A percentile compares a stretch with the other conserved stretches of the same genome.
phyloP scores from a whole-genome alignment of 805 yeast genomes.

The Saccharomyces jurei region DNA sequence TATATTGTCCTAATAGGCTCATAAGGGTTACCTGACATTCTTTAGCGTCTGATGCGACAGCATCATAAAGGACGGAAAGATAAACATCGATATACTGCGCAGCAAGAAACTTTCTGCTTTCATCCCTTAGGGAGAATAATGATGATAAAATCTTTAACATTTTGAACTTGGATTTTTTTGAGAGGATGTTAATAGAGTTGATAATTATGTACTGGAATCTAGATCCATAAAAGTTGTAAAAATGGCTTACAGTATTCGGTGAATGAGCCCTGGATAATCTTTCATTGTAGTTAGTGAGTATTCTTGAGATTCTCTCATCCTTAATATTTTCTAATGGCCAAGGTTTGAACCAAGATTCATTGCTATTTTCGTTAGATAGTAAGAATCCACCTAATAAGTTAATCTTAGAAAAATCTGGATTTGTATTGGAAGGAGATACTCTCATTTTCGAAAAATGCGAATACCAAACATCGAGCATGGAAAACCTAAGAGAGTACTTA shows the following conservation, averaged over 20 bases:
- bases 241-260: slow-evolving; percentile 9
- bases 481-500: slow-evolving; percentile 14
- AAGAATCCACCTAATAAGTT: slow-evolving; percentile 25
- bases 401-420: slow-evolving; percentile 14
- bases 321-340: slow-evolving; percentile 18
- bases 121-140: slow-evolving; percentile 28
- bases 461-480: slow-evolving; percentile 20
- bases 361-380: slow-evolving; percentile 19
- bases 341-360: slow-evolving; percentile 23
- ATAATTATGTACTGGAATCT: slow-evolving; percentile 34
- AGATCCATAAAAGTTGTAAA: slow-evolving; percentile 33
- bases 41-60: slow-evolving; percentile 21
- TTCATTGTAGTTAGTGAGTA: slow-evolving; percentile 20
- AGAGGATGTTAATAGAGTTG: slow-evolving; percentile 14
- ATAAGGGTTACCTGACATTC: slow-evolving; percentile 20
- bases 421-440: slow-evolving; percentile 4
- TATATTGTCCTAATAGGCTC: slow-evolving; percentile 25
- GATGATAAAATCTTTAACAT: slow-evolving; percentile 17
- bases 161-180: slow-evolving; percentile 14
- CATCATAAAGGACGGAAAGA: slow-evolving; percentile 38
- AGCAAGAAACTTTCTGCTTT: slow-evolving; percentile 46
- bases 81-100: slow-evolving; percentile 75
- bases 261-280: slow-evolving; percentile 13
- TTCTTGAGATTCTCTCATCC: slow-evolving; percentile 8
- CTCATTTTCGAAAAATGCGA: slow-evolving; percentile 13